Percentiles rank a stretch among this genome's conserved stretches.
phyloP scores from a whole-genome alignment of 179 eudicot species.

The Heliamphora pulchella region DNA sequence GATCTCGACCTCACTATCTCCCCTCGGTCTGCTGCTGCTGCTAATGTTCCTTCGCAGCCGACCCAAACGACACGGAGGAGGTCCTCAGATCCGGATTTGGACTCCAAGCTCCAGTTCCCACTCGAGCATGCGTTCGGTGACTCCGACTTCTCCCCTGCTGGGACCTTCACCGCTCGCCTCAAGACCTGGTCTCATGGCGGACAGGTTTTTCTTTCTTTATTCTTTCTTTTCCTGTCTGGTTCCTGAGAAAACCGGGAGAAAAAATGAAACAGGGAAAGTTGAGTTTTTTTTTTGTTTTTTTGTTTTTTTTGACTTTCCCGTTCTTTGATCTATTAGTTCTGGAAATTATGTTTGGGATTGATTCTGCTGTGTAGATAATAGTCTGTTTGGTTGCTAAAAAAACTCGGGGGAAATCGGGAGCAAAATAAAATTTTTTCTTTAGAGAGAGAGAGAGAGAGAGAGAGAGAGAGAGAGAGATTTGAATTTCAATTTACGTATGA shows the following conservation, averaged over 20 bases:
- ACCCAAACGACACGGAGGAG: conserved; percentile 29
- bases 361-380: background rate
- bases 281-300: too few relatives aligned
- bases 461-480: too few relatives aligned
- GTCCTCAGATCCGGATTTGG: conserved; percentile 58
- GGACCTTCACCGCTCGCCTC: conserved; percentile 74
- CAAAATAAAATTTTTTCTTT: background rate
- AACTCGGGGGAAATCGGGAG: background rate
- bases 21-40: background rate
- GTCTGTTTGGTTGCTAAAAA: background rate
- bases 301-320: too few relatives aligned
- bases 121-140: conserved; percentile 87
- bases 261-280: background rate
- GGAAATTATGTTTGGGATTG: too few relatives aligned
- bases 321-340: too few relatives aligned
- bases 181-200: conserved; percentile 70
- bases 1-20: conserved; percentile 18
- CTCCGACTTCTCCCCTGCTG: conserved; percentile 64
- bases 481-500: too few relatives aligned
- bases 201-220: conserved; percentile 37
- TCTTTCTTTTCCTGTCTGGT: background rate
- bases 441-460: background rate
- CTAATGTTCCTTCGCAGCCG: background rate
- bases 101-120: conserved; percentile 66
- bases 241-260: background rate